Conservation (phyloP, 306 rosid genomes). For the Cyclanthera cordifolia region DNA sequence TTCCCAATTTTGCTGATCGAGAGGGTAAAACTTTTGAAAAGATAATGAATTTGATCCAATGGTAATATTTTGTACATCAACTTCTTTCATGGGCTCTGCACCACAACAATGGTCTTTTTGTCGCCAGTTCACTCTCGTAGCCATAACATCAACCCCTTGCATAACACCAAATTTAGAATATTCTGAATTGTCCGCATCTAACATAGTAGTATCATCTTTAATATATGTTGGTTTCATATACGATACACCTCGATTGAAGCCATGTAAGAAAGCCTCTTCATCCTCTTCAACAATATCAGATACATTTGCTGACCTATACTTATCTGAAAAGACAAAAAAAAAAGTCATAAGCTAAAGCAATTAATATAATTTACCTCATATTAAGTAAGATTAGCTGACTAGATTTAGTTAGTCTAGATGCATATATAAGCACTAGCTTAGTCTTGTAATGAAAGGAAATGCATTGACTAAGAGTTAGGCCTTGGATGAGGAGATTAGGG, state of each 20-base stretch:
- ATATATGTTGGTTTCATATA: conserved; percentile 30
- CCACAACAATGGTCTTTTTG: conserved; percentile 36
- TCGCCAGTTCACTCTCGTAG: conserved; percentile 24
- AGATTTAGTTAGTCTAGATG: too few relatives aligned
- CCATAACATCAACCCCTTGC: conserved; percentile 30
- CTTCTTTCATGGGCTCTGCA: conserved; percentile 65
- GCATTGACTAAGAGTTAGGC: too few relatives aligned
- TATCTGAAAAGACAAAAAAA: conserved; percentile 39
- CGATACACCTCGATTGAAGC: conserved; percentile 33
- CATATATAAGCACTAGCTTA: too few relatives aligned
- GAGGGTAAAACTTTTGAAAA: conserved; percentile 46
- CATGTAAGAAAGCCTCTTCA: conserved; percentile 70
- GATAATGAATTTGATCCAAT: conserved; percentile 26
- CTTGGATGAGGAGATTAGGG: too few relatives aligned
- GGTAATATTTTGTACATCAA: conserved; percentile 20
- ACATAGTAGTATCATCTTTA: conserved; percentile 30
- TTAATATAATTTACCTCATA: neutral
- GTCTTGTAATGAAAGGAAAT: too few relatives aligned
- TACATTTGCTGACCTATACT: conserved; percentile 37
- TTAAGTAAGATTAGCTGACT: too few relatives aligned
- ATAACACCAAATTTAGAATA: conserved; percentile 40
- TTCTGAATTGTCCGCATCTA: conserved; percentile 35
- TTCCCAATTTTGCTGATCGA: conserved; percentile 93
- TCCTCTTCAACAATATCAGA: conserved; percentile 82
- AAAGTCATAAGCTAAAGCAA: conserved; percentile 14